Base-by-base conservation (phyloP, 805 yeast species). In the Metschnikowia anglica region DNA sequence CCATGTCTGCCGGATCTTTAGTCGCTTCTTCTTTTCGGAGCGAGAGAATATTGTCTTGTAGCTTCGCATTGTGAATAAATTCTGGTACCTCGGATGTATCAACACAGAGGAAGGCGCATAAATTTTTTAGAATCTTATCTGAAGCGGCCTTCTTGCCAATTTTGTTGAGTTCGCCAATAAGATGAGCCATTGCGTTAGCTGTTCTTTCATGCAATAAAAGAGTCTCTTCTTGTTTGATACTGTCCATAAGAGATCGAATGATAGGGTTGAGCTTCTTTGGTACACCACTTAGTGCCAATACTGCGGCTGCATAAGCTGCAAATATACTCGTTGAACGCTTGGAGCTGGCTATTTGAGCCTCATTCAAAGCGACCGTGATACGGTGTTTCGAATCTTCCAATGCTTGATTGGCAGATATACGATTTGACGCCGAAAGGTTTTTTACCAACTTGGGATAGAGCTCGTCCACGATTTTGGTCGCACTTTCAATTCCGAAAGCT, bases 81-180 rank as follows among this genome's bases (percentile, higher is more conserved):
- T 88, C 97, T 2, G 99, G 99, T 24, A 91, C 97, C 59, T 90
- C 97, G 3, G 93, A 79, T 0, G 97, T 88, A 60, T 91, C 99
- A 24, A 90, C 97, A 66, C 99, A 93, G 39, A 93, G 60, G 59
- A 91, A 91, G 0, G 91, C 96, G 66, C 96, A 87, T 43, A 95
- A 67, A 58, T 93, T 93, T 60, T 88, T 91, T 33, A 88, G 79
- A 50, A 95, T 85, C 60, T 93, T 93, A 53, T 88, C 95, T 2
- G 91, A 81, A 1, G 91, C 93, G 27, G 81, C 81, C n/a, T 59
- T 61, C 57, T 89, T 88, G 7, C 78, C 80, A 4, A 65, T 65
- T 1, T 59, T 59, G 26, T 79, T 71, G 42, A 95, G 75, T 48
- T 77, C 76, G n/a, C 65, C 57, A 28, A 89, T 78, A 40, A 93